Evolutionary conservation across 2,329 filamentous ascomycete genomes (phyloP).

Genomic region (Venturia asperata): DNA sequence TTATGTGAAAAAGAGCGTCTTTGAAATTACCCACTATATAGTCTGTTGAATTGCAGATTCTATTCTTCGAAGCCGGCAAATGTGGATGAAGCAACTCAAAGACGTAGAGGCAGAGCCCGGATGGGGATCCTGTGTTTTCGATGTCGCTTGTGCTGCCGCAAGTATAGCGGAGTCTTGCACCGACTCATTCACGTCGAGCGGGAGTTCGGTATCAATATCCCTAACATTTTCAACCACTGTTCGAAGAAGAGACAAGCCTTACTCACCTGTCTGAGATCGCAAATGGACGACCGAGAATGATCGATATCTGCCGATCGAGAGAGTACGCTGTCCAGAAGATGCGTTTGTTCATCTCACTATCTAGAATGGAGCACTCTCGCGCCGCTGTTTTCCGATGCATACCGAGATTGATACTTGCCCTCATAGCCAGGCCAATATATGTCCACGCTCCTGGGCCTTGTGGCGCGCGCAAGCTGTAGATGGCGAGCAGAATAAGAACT

Average conservation of each 20-base stretch:
- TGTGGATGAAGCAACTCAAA: neutral
- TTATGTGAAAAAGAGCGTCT: neutral
- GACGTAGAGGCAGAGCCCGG: too few species aligned
- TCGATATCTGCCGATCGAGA: neutral
- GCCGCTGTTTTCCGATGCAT: neutral
- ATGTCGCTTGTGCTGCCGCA: neutral
- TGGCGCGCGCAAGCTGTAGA: neutral
- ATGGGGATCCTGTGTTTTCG: neutral
- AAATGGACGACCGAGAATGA: neutral
- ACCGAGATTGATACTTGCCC: slow-evolving; percentile 9
- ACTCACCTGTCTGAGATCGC: slow-evolving; percentile 7
- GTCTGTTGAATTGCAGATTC: slow-evolving; percentile 7
- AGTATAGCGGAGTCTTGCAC: neutral
- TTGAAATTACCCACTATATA: neutral
- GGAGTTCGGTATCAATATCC: neutral
- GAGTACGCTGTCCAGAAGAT: neutral
- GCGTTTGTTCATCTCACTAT: neutral
- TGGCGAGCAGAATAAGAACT: neutral
- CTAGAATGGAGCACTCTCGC: neutral
- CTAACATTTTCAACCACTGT: too few species aligned
- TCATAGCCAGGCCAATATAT: slow-evolving; percentile 7
- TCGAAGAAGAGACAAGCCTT: too few species aligned
- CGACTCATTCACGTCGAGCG: neutral
- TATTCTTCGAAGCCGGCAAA: neutral
- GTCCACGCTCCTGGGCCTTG: slow-evolving; percentile 7